Evolutionary conservation across 2,329 filamentous ascomycete species (phyloP).

Genomic region (Trichoderma sp.): DNA sequence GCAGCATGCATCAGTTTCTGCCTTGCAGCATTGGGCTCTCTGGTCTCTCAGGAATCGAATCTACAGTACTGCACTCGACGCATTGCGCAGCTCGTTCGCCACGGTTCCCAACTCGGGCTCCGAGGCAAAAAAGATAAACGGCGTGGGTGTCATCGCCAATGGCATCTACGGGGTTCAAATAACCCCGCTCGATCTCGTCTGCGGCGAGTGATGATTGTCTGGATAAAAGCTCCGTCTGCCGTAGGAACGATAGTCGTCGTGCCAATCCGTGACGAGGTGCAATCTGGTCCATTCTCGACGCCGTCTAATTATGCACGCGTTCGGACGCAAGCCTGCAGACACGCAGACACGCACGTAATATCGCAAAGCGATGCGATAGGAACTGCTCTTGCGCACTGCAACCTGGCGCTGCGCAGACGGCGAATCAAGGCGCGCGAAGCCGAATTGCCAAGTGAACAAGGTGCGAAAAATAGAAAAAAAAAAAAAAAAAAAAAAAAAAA

Average conservation of each 20-base stretch:
- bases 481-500: too few relatives aligned
- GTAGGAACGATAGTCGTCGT: not conserved
- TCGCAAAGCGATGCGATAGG: not conserved
- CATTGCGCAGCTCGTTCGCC: not conserved
- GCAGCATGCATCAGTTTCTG: not conserved
- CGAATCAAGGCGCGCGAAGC: not conserved
- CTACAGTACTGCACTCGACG: too few relatives aligned
- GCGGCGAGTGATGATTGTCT: not conserved
- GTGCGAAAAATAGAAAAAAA: too few relatives aligned
- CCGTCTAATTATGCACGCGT: not conserved
- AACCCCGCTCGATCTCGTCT: not conserved
- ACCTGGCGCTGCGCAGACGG: not conserved
- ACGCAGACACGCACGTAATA: constrained; percentile 3
- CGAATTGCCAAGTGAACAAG: not conserved
- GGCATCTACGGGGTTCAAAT: not conserved
- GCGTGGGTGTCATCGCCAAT: not conserved
- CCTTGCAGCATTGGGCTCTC: not conserved
- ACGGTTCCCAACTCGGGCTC: not conserved
- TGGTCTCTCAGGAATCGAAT: not conserved
- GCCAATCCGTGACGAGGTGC: not conserved
- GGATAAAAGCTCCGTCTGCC: not conserved
- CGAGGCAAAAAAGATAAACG: not conserved
- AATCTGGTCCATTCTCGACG: not conserved
- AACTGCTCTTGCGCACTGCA: not conserved
- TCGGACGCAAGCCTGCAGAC: constrained; percentile 14